Evolutionary conservation across 2,329 filamentous ascomycete species (phyloP), one percentile per base, ranked within the genome.

Genomic region (Xylaria arbuscula): DNA sequence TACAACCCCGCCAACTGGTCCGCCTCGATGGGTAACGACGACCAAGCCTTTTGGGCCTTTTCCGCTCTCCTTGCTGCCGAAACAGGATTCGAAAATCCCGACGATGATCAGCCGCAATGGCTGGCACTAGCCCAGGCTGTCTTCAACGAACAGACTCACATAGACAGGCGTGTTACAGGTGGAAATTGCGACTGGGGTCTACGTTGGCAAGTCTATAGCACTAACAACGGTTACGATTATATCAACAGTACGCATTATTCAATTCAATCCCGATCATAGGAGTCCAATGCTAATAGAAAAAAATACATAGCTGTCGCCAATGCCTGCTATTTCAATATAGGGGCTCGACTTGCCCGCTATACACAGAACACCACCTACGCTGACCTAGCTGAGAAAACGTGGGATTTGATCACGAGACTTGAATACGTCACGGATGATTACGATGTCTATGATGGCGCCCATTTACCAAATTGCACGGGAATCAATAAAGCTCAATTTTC

Each of bases 151-250:
- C 84, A 86, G 67, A 88, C 86, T 0, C 73, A 80, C 54, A 81
- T 84, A 13, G 85, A 90, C 51, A 92, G 92, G 82, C 90, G 93
- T 75, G 86, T 76, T 10, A 79, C 84, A 6, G 78, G 83, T 0
- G 78, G 83, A 0, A 84, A 83, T 1, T 94, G 92, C 74, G 83
- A 84, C 24, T 92, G 92, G 71, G 92, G 92, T 10, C 76, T 94
- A 73, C 84, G 91, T 74, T 93, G 92, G 91, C 92, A 96, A 81
- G 91, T 95, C 68, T 92, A 89, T 65, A 83, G 87, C 1, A 90
- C 90, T 72, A 93, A 94, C 76, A 85, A 83, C 36, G 93, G 93
- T 28, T 96, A 92, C 78, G 86, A 90, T 75, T 94, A 94, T 83
- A 96, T 90, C 79, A 90, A 90, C 76, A 85, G 83, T 85, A 78